phyloP scores from a whole-genome alignment of 371 early-diverging fungal species.

The Batrachochytrium dendrobatidis region DNA sequence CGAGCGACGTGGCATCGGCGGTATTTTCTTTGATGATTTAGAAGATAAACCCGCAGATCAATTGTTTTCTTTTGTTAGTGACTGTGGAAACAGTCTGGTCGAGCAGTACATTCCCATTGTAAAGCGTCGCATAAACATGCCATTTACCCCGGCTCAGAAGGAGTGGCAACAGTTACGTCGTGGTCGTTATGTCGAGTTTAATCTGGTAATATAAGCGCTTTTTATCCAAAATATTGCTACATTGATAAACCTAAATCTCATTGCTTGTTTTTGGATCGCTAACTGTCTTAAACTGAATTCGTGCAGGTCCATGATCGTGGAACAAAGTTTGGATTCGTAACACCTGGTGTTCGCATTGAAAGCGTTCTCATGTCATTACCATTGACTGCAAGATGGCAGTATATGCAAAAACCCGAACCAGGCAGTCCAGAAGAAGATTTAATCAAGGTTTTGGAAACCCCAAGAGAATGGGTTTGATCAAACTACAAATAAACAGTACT shows the following conservation, averaged over 20 bases:
- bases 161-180: constrained; percentile 49
- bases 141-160: constrained; percentile 35
- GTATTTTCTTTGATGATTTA: constrained; percentile 49
- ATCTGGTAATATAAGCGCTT: constrained; percentile 28
- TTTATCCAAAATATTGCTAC: not conserved
- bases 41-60: constrained; percentile 27
- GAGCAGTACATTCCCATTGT: constrained; percentile 44
- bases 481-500: too few species aligned
- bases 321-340: constrained; percentile 51
- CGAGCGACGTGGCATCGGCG: constrained; percentile 47
- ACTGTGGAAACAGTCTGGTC: constrained; percentile 32
- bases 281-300: not conserved
- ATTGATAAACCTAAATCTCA: not conserved
- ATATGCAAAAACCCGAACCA: constrained; percentile 64
- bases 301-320: constrained; percentile 42
- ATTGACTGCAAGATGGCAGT: constrained; percentile 47
- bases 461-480: constrained; percentile 67
- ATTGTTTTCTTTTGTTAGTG: constrained; percentile 34
- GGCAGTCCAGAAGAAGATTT: constrained; percentile 66
- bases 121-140: constrained; percentile 27
- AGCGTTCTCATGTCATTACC: constrained; percentile 46
- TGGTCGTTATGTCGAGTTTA: constrained; percentile 53
- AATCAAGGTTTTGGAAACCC: constrained; percentile 68
- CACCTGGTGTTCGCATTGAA: constrained; percentile 49
- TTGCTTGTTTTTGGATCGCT: not conserved